Conservation (phyloP, 2,329 filamentous ascomycete species). For the Fusarium goolgardi region DNA sequence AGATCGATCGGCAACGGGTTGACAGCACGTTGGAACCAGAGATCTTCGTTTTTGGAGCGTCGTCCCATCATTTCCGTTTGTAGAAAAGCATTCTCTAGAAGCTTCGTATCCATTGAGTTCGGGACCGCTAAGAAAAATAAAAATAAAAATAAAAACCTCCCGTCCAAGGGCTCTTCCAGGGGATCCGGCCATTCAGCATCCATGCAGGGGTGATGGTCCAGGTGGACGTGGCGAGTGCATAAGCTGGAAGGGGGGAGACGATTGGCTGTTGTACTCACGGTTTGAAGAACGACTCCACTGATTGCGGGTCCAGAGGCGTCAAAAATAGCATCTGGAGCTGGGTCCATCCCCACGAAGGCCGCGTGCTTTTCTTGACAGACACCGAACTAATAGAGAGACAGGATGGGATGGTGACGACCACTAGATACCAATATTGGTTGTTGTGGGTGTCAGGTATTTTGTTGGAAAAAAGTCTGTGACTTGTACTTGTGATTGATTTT, state of each 20-base stretch:
- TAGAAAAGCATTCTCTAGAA: constrained; percentile 18
- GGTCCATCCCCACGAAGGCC: constrained; percentile 34
- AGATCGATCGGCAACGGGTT: constrained; percentile 31
- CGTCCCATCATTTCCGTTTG: constrained; percentile 37
- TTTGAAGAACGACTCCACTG: constrained; percentile 28
- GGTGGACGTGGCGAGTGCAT: constrained; percentile 29
- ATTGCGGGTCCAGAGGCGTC: constrained; percentile 37
- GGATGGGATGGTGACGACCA: background rate
- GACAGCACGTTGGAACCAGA: constrained; percentile 13
- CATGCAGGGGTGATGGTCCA: constrained; percentile 36
- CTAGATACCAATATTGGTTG: background rate
- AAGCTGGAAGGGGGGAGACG: constrained; percentile 10
- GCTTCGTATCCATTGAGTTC: constrained; percentile 31
- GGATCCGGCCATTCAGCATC: constrained; percentile 4
- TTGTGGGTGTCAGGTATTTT: constrained; percentile 4
- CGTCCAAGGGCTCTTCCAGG: background rate
- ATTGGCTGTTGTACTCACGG: constrained; percentile 29
- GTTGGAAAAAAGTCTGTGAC: constrained; percentile 1
- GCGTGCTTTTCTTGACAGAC: constrained; percentile 16
- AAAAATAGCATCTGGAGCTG: constrained; percentile 45
- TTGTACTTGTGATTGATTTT: background rate
- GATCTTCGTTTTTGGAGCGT: constrained; percentile 4
- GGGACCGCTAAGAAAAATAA: constrained; percentile 9
- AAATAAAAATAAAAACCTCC: background rate
- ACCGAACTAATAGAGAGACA: background rate